These are phyloP conservation scores for Euryodendron excelsum DNA, from an alignment of 148 eudicot species.

Conservation along the genomic window DNA sequence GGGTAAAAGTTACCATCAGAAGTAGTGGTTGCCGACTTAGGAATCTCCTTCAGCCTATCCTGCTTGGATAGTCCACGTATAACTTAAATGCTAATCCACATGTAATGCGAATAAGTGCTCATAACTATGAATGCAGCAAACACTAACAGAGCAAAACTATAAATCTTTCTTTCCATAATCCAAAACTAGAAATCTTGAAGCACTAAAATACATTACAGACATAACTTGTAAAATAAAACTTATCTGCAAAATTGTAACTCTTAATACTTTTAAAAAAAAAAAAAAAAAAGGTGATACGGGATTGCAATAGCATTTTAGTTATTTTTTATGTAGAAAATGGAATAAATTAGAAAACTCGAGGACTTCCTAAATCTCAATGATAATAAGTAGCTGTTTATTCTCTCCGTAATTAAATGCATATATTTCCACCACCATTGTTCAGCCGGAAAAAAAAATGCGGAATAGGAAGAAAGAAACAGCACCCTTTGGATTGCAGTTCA, in stretches of 20 bases:
- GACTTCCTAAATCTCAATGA: too few species aligned
- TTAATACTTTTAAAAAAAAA: too few species aligned
- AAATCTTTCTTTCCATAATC: too few species aligned
- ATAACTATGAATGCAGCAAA: neutral
- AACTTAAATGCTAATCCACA: too few species aligned
- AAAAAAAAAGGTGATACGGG: too few species aligned
- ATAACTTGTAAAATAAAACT: neutral
- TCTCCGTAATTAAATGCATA: neutral
- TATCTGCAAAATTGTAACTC: neutral
- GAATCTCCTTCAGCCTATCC: constrained; percentile 91
- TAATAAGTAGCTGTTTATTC: too few species aligned
- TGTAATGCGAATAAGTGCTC: neutral
- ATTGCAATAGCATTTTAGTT: too few species aligned
- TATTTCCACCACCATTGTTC: neutral
- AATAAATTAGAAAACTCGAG: neutral
- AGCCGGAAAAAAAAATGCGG: too few species aligned
- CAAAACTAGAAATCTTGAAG: neutral
- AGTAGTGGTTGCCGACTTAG: constrained; percentile 48
- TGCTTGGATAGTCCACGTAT: too few species aligned
- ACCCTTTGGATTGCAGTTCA: neutral
- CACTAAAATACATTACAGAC: neutral
- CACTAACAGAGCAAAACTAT: neutral
- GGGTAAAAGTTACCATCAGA: constrained; percentile 42
- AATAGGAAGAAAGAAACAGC: too few species aligned
- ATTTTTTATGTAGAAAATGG: neutral